A percentile compares a stretch with the other conserved stretches of the same genome.
phyloP scores from a whole-genome alignment of 1,139 yeast species.

The Wickerhamiella pararugosa region DNA sequence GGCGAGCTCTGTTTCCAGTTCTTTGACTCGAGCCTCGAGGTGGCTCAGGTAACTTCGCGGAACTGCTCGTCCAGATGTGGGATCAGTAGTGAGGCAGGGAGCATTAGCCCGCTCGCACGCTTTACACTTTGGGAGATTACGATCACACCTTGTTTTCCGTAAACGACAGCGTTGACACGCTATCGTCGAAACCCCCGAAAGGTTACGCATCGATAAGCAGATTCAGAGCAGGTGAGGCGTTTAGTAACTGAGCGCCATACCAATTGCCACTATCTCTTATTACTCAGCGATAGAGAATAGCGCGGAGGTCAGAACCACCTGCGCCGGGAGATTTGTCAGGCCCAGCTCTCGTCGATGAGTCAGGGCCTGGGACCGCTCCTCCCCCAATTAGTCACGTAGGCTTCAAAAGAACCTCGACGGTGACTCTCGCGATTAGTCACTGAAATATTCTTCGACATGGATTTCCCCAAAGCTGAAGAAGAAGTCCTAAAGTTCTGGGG shows the following conservation, averaged over 20 bases:
- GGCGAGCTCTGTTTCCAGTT: conserved; percentile 37
- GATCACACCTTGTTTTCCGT: conserved; percentile 74
- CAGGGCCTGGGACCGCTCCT: too few relatives aligned
- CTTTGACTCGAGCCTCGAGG: conserved; percentile 48
- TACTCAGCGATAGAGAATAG: too few relatives aligned
- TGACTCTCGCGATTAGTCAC: too few relatives aligned
- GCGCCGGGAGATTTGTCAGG: too few relatives aligned
- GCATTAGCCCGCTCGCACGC: conserved; percentile 52
- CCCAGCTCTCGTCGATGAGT: too few relatives aligned
- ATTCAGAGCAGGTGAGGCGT: too few relatives aligned
- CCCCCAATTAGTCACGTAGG: too few relatives aligned
- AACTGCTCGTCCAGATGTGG: conserved; percentile 74
- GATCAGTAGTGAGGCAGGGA: conserved; percentile 72
- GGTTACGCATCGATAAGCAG: conserved; percentile 6
- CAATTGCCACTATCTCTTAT: too few relatives aligned
- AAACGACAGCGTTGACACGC: conserved; percentile 76
- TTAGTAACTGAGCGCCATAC: too few relatives aligned
- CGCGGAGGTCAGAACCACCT: too few relatives aligned
- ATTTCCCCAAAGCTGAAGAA: conserved; percentile 81
- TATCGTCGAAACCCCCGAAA: conserved; percentile 29
- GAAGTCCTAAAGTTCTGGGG: conserved; percentile 69
- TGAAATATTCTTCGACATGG: conserved; percentile 21
- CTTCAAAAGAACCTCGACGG: too few relatives aligned
- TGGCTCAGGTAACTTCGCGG: conserved; percentile 70
- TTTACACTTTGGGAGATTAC: conserved; percentile 62